These are phyloP conservation scores for Sarocladium kiliense DNA, from an alignment of 2,329 filamentous ascomycete genomes.

Conservation along the genomic window DNA sequence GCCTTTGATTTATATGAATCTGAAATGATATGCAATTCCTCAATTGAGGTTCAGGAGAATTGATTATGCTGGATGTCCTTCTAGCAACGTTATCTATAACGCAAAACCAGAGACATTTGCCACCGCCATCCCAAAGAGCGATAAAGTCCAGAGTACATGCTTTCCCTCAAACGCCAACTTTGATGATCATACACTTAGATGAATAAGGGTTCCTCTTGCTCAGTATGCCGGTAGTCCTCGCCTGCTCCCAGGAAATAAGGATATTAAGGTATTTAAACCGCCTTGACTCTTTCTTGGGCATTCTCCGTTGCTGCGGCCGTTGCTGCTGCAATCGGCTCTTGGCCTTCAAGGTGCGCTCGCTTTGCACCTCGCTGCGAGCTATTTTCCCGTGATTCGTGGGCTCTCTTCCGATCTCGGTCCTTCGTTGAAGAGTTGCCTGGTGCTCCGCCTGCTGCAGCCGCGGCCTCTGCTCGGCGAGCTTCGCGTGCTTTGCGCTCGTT, in stretches of 20 bases:
- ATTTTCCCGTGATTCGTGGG: slow-evolving; percentile 24
- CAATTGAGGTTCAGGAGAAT: background rate
- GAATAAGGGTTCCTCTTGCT: background rate
- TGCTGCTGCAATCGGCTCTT: background rate
- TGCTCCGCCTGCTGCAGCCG: slow-evolving; percentile 16
- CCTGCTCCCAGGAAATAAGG: background rate
- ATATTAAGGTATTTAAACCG: background rate
- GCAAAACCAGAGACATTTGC: too few relatives aligned
- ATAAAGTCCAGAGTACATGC: background rate
- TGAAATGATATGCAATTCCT: too few relatives aligned
- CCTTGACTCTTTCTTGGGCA: background rate
- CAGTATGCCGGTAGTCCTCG: background rate
- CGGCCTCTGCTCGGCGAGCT: slow-evolving; percentile 37
- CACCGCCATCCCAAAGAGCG: background rate
- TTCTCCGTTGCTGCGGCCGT: background rate
- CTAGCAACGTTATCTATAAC: background rate
- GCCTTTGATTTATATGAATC: too few relatives aligned
- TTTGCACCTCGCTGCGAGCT: slow-evolving; percentile 22
- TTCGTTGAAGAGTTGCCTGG: slow-evolving; percentile 3
- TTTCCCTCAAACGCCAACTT: background rate
- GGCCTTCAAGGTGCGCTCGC: slow-evolving; percentile 23
- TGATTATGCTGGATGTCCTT: background rate
- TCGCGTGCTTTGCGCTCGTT: slow-evolving; percentile 64
- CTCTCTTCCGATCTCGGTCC: slow-evolving; percentile 35
- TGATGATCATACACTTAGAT: background rate